These are phyloP conservation scores for Aristolochia fimbriata DNA, from an alignment of 164 flowering plant genomes.

Conservation along the genomic window DNA sequence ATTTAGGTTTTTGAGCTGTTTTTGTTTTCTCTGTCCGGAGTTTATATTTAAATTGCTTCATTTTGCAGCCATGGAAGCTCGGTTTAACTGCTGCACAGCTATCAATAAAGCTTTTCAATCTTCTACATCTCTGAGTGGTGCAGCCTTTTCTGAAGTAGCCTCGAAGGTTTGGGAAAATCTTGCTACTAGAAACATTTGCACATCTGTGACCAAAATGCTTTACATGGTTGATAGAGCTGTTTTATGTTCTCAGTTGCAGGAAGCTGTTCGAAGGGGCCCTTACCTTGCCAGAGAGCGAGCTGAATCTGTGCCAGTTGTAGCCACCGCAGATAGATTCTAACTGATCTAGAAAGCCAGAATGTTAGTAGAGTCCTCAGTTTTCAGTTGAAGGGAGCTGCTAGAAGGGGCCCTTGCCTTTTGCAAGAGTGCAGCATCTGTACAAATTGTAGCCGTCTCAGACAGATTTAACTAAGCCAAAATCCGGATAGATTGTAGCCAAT, in stretches of 20 bases:
- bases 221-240: background rate
- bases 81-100: constrained; percentile 71
- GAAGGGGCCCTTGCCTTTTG: no score
- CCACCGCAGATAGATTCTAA: constrained; percentile 71
- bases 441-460: no score
- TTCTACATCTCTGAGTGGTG: constrained; percentile 35
- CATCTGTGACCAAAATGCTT: no score
- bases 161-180: constrained; percentile 38
- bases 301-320: constrained; percentile 68
- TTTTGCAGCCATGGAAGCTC: constrained; percentile 73
- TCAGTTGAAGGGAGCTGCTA: no score
- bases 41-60: background rate
- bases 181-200: background rate
- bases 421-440: no score
- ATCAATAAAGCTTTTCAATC: constrained; percentile 36
- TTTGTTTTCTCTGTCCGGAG: background rate
- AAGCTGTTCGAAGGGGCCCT: constrained; percentile 74
- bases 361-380: no score
- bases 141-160: constrained; percentile 37
- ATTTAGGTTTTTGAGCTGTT: background rate
- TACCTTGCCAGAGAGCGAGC: constrained; percentile 38
- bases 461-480: no score
- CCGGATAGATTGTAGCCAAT: no score
- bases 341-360: background rate
- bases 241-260: constrained; percentile 19